A percentile compares a stretch with the other conserved stretches of the same genome.
Conservation (phyloP, 352 stramenopile species). For the Pythium folliculosum region DNA sequence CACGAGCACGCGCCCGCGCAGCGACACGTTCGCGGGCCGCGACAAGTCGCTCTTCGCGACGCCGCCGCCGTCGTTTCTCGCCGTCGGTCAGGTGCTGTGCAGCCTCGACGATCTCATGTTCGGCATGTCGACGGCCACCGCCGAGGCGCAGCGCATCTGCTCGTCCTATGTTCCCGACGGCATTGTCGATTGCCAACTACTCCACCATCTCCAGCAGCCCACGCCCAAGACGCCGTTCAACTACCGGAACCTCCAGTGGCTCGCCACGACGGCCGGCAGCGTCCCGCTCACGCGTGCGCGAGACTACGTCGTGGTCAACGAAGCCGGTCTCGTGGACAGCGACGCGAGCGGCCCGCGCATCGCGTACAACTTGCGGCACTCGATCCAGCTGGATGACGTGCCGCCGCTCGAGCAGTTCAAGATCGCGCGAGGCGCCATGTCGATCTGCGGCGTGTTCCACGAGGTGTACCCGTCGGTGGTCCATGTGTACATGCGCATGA, state of each 20-base stretch:
- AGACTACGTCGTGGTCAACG: conserved; percentile 60
- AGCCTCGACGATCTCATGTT: conserved; percentile 73
- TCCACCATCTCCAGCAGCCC: conserved; percentile 46
- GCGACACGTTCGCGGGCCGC: conserved; percentile 2
- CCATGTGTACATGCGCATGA: conserved; percentile 50
- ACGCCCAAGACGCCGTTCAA: conserved; percentile 48
- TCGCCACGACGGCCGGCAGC: conserved; percentile 5
- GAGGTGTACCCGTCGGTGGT: conserved; percentile 47
- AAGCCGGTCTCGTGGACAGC: conserved; percentile 39
- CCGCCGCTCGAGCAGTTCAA: conserved; percentile 31
- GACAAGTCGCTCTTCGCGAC: neutral
- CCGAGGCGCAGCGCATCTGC: conserved; percentile 54
- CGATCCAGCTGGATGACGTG: conserved; percentile 50
- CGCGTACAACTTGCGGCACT: conserved; percentile 59
- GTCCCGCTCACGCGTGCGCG: conserved; percentile 43
- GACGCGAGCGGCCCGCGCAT: conserved; percentile 36
- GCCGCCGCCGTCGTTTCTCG: conserved; percentile 46
- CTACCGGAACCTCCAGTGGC: conserved; percentile 53
- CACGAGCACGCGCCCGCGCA: conserved; percentile 2
- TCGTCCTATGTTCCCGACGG: conserved; percentile 51
- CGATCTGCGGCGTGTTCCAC: conserved; percentile 47
- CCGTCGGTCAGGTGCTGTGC: conserved; percentile 52
- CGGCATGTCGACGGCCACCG: conserved; percentile 39
- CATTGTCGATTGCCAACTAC: conserved; percentile 51
- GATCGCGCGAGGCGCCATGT: conserved; percentile 53